Conservation (phyloP, 2,329 filamentous ascomycete genomes). For the Colletotrichum trifolii region DNA sequence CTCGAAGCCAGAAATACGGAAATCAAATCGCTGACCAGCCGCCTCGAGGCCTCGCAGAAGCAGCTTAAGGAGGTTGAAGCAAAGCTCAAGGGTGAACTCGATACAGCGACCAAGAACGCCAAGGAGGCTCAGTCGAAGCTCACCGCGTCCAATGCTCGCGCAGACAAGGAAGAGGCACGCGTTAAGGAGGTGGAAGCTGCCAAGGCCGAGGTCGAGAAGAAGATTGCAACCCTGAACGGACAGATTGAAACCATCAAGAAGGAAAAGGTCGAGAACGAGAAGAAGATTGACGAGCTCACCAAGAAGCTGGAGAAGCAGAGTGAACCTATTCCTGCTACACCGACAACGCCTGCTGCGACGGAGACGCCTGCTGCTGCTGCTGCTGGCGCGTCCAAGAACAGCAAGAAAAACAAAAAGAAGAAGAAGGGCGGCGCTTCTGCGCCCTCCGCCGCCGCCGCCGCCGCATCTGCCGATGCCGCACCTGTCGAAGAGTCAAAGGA, state of each 20-base stretch:
- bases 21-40: conserved; percentile 61
- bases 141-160: conserved; percentile 39
- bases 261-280: conserved; percentile 51
- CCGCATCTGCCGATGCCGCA: conserved; percentile 49
- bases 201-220: conserved; percentile 55
- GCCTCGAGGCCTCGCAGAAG: conserved; percentile 55
- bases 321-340: conserved; percentile 37
- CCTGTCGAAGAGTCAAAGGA: conserved; percentile 39
- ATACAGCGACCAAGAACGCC: conserved; percentile 42
- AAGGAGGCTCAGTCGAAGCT: conserved; percentile 43
- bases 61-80: conserved; percentile 58
- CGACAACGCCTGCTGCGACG: conserved; percentile 35
- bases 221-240: conserved; percentile 51
- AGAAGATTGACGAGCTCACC: conserved; percentile 54
- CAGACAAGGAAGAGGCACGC: conserved; percentile 45
- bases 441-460: conserved; percentile 36
- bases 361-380: conserved; percentile 41
- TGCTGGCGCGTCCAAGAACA: conserved; percentile 21
- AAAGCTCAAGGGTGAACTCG: conserved; percentile 42
- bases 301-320: conserved; percentile 45
- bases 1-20: conserved; percentile 60
- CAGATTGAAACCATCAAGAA: conserved; percentile 55
- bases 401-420: conserved; percentile 81
- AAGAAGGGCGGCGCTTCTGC: conserved; percentile 76
- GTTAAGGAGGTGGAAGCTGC: conserved; percentile 48